These are phyloP conservation scores for Gautieria morchelliformis DNA, from an alignment of 768 basidiomycete species.

Conservation along the genomic window DNA sequence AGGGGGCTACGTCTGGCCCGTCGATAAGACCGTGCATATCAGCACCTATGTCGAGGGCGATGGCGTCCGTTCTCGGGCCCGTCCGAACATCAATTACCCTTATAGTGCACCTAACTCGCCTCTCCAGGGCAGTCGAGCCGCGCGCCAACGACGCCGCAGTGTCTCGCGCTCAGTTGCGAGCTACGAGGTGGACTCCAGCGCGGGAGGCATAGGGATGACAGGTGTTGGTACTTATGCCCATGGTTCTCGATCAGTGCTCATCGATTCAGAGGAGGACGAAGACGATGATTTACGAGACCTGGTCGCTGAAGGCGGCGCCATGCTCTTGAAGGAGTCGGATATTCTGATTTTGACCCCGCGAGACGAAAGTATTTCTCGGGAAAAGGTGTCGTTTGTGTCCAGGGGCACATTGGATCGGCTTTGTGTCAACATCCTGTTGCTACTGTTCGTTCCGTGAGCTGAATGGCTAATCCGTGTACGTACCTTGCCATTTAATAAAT, in stretches of 20 bases:
- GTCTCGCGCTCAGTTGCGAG: not conserved
- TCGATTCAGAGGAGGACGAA: constrained; percentile 24
- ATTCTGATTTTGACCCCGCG: constrained; percentile 41
- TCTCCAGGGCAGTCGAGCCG: not conserved
- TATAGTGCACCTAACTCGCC: not conserved
- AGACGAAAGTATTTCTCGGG: constrained; percentile 29
- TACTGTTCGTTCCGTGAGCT: constrained; percentile 35
- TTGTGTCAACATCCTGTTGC: constrained; percentile 65
- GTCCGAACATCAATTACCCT: constrained; percentile 3
- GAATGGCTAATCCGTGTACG: no score
- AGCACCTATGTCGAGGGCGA: constrained; percentile 25
- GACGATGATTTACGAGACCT: constrained; percentile 34
- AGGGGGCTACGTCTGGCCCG: constrained; percentile 75
- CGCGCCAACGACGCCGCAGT: not conserved
- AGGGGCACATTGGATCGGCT: constrained; percentile 61
- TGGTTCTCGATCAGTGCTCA: not conserved
- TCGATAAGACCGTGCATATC: constrained; percentile 55
- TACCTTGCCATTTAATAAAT: no score
- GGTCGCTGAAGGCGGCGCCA: constrained; percentile 61
- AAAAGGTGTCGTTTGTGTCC: constrained; percentile 60
- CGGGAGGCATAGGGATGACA: not conserved
- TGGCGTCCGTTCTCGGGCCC: not conserved
- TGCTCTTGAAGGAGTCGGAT: constrained; percentile 52
- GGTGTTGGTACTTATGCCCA: not conserved
- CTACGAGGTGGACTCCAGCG: not conserved